These are phyloP conservation scores for Lyophyllum shimeji DNA, from an alignment of 768 basidiomycete genomes.

Conservation along the genomic window DNA sequence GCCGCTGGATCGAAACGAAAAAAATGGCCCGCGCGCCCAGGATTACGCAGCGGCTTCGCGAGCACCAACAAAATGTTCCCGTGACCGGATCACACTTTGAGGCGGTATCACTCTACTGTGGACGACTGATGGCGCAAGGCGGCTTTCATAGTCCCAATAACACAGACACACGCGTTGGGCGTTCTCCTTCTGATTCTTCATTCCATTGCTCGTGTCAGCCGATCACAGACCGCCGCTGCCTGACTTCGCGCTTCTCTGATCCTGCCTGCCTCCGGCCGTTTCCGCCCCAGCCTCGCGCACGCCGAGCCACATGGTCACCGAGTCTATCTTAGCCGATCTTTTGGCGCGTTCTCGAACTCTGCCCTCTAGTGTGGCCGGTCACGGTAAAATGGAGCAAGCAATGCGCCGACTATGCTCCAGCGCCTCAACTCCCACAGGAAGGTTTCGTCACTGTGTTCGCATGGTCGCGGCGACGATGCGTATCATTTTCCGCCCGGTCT, in stretches of 20 bases:
- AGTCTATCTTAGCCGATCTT: constrained; percentile 3
- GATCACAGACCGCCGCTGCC: constrained; percentile 1
- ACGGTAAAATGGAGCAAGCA: not conserved
- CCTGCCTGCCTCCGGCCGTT: not conserved
- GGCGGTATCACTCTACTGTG: not conserved
- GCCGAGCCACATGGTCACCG: constrained; percentile 4
- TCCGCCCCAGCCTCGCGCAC: not conserved
- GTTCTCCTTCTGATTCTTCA: not conserved
- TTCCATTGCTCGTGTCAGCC: constrained; percentile 3
- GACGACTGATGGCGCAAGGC: not conserved
- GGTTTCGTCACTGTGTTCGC: not conserved
- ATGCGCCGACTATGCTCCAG: not conserved
- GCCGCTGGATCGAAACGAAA: not conserved
- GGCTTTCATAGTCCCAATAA: not conserved
- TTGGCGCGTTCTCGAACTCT: not conserved
- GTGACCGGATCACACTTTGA: not conserved
- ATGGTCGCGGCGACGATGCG: not conserved
- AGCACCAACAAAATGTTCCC: not conserved
- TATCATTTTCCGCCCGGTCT: not conserved
- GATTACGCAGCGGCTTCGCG: not conserved
- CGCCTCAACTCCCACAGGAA: not conserved
- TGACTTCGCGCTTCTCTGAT: not conserved
- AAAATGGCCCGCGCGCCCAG: not conserved
- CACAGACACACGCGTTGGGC: not conserved
- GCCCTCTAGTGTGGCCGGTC: not conserved